Evolutionary conservation across 345 rosid genomes (phyloP).

Genomic region (Eucalyptus erythrocorys): DNA sequence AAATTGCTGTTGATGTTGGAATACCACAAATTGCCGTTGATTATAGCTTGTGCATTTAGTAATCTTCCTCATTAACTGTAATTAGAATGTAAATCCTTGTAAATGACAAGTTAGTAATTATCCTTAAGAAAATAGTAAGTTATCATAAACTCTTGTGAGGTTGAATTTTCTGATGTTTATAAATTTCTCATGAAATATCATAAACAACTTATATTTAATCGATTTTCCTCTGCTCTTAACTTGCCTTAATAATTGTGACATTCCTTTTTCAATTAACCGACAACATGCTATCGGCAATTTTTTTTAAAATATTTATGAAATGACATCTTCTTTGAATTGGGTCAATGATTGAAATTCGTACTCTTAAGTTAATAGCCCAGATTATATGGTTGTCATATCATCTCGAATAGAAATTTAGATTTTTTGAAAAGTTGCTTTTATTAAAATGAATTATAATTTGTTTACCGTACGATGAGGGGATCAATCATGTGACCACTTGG

Average conservation of each 20-base stretch:
- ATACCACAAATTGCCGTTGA: accelerated
- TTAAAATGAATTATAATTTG: not conserved
- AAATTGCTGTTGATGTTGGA: accelerated
- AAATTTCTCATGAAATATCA: not conserved
- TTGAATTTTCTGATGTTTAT: not conserved
- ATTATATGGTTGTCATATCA: accelerated
- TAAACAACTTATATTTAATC: not conserved
- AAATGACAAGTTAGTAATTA: not conserved
- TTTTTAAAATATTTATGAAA: accelerated
- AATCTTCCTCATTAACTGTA: not conserved
- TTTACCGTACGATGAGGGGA: accelerated
- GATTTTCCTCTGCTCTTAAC: accelerated
- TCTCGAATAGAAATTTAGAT: not conserved
- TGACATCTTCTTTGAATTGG: accelerated
- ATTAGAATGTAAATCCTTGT: not conserved
- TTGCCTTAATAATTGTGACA: not conserved
- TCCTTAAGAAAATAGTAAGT: not conserved
- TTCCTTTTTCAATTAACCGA: not conserved
- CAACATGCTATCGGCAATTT: accelerated
- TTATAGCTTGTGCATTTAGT: not conserved
- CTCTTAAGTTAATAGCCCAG: accelerated
- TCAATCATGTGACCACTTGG: not conserved
- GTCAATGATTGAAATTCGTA: accelerated
- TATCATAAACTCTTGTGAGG: not conserved
- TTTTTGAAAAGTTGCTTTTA: not conserved